Evolutionary conservation across 2,329 filamentous ascomycete genomes (phyloP).

Genomic region (Tolypocladium sp.): DNA sequence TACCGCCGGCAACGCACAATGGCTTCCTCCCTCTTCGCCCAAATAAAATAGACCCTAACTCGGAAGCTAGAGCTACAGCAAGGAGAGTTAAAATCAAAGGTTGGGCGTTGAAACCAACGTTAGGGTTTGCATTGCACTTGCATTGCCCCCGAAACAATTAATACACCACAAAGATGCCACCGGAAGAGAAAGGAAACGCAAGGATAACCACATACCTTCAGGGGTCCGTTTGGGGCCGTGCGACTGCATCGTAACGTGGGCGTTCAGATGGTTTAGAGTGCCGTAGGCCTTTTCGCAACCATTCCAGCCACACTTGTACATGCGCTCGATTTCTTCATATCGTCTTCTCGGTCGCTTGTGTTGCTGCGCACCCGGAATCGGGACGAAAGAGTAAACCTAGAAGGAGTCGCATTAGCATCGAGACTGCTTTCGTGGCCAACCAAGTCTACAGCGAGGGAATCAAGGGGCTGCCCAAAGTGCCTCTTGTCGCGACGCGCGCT

Average conservation of each 20-base stretch:
- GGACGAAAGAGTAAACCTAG: conserved; percentile 97
- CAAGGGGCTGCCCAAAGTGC: neutral
- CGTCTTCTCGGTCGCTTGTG: conserved; percentile 89
- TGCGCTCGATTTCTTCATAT: conserved; percentile 97
- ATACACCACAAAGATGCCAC: neutral
- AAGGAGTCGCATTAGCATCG: conserved; percentile 12
- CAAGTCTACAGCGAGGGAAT: neutral
- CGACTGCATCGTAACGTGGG: conserved; percentile 97
- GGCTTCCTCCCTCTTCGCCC: neutral
- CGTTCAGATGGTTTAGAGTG: conserved; percentile 93
- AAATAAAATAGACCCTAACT: too few species aligned
- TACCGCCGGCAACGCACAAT: neutral
- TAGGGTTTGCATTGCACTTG: neutral
- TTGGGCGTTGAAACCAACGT: neutral
- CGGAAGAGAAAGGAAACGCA: neutral
- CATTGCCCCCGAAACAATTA: neutral
- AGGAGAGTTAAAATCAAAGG: neutral
- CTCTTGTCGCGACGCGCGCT: neutral
- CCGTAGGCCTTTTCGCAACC: conserved; percentile 98
- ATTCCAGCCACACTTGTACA: conserved; percentile 99
- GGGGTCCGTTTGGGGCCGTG: conserved; percentile 91
- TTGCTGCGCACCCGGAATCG: conserved; percentile 92
- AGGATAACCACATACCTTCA: conserved; percentile 68
- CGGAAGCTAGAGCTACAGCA: neutral
- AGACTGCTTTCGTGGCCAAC: neutral